Base-by-base conservation (phyloP, 148 eudicot species). In the Arctostaphylos glauca region DNA sequence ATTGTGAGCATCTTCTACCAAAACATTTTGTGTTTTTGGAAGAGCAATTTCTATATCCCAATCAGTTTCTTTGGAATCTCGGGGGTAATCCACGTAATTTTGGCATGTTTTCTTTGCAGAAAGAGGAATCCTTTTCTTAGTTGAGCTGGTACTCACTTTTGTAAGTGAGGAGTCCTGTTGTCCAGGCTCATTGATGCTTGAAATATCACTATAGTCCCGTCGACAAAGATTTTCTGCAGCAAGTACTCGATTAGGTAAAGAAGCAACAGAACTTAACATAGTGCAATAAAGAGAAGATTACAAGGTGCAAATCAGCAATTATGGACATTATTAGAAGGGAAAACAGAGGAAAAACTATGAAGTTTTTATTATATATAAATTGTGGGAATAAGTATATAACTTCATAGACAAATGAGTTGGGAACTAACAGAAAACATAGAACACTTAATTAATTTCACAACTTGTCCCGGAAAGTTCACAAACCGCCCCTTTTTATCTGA, bases 41-140 rank as follows among this genome's bases (percentile, higher is more conserved):
- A 90, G 89, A 82, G 92, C 92, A 68, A 94, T 85, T 86, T 95
- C 93, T 86, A 87, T 75, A 55, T 87, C 87, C 97, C 97, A 93
- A 55, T 91, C 93, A 87, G 83, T 86, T 84, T 82, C 83, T 77
- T 86, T 83, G 78, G 93, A 82, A 50, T 83, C 78, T 62, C 79
- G 85, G 60, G 88, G 79, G 67, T 76, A 80, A 56, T 86, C 93
- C 21, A 74, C 78, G 84, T 55, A 79, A 76, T 72, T 87, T 81
- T 88, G 90, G 68, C 77, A 80, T 58, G 86, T 80, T 86, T 90
- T 88, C 86, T 88, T 83, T 49, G 83, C 68, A 79, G 91, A 83
- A 14, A 84, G 72, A 13, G 92, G 90, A 62, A 87, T 38, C 84
- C 87, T 87, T 79, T 84, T 91, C 87, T 87, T 92, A 48, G 68